Percentiles rank a stretch among this genome's conserved stretches.
These are phyloP conservation scores for Backusella tuberculispora DNA, from an alignment of 192 early-diverging fungal species.

Conservation along the genomic window DNA sequence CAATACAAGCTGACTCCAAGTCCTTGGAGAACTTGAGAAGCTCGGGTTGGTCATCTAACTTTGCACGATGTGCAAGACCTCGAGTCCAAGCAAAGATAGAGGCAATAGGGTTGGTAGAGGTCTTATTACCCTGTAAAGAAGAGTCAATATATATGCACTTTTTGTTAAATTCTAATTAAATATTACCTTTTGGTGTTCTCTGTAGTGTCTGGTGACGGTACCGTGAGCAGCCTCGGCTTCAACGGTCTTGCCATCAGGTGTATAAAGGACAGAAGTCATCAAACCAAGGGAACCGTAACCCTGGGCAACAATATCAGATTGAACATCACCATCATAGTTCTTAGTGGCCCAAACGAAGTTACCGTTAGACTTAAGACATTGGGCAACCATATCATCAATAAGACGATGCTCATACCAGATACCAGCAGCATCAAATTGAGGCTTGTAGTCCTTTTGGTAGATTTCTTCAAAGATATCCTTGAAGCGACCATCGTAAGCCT, in stretches of 20 bases:
- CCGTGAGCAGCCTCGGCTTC: slow-evolving; percentile 99
- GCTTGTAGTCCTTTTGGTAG: slow-evolving; percentile 84
- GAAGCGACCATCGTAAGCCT: slow-evolving; percentile 96
- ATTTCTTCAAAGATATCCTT: slow-evolving; percentile 96
- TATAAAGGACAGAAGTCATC: slow-evolving; percentile 96
- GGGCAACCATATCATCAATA: slow-evolving; percentile 99
- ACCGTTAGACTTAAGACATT: slow-evolving; percentile 93
- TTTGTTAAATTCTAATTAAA: background rate
- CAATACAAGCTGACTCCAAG: slow-evolving; percentile 87
- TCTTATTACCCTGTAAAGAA: slow-evolving; percentile 69
- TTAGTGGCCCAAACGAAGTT: slow-evolving; percentile 94
- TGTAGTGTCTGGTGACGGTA: slow-evolving; percentile 93
- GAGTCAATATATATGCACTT: background rate
- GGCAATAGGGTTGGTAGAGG: slow-evolving; percentile 96
- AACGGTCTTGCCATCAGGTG: slow-evolving; percentile 88
- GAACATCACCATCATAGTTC: slow-evolving; percentile 97
- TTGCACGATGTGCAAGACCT: slow-evolving; percentile 92
- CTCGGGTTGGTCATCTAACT: slow-evolving; percentile 83
- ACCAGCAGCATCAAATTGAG: slow-evolving; percentile 75
- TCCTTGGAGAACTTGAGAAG: slow-evolving; percentile 75
- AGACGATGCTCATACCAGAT: slow-evolving; percentile 99
- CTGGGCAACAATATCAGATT: slow-evolving; percentile 96
- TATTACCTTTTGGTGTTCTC: slow-evolving; percentile 86
- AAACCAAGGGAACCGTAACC: slow-evolving; percentile 92
- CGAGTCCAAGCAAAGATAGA: slow-evolving; percentile 97